A percentile compares a stretch with the other conserved stretches of the same genome.
These are phyloP conservation scores for Pelargonium citronellum DNA, from an alignment of 441 rosid genomes.

Conservation along the genomic window DNA sequence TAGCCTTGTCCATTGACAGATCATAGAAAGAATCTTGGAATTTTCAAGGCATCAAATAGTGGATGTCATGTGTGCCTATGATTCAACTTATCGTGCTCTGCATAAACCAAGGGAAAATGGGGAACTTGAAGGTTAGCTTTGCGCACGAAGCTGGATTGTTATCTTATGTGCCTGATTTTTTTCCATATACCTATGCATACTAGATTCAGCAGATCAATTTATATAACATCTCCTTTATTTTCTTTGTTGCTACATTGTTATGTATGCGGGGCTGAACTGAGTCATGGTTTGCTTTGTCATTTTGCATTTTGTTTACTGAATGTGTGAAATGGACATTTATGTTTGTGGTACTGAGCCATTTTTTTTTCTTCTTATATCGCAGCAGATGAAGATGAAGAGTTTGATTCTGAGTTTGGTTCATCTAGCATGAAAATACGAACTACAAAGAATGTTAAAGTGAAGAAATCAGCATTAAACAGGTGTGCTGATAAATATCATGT, in stretches of 20 bases:
- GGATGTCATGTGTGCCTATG: constrained; percentile 86
- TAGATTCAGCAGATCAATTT: background rate
- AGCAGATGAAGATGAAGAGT: constrained; percentile 90
- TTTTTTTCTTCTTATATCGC: constrained; percentile 21
- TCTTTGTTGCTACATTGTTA: background rate
- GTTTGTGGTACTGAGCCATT: constrained; percentile 13
- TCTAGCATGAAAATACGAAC: constrained; percentile 73
- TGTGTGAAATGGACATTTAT: background rate
- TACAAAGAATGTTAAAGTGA: constrained; percentile 63
- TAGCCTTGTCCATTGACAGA: constrained; percentile 38
- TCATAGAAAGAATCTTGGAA: constrained; percentile 94
- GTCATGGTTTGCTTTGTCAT: background rate
- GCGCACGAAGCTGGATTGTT: constrained; percentile 17
- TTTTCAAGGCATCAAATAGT: constrained; percentile 84
- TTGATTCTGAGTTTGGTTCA: constrained; percentile 59
- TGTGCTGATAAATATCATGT: constrained; percentile 36
- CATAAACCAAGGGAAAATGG: constrained; percentile 76
- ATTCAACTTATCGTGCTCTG: constrained; percentile 78
- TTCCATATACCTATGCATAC: constrained; percentile 11
- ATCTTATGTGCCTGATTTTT: constrained; percentile 11
- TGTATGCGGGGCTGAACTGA: background rate
- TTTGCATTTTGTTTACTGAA: constrained; percentile 8
- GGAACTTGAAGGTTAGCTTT: constrained; percentile 61
- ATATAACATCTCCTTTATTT: background rate
- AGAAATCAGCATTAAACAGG: constrained; percentile 73